Evolutionary conservation across 768 basidiomycete species (phyloP), one percentile per base, ranked within the genome.

Genomic region (Auricularia heimuer): DNA sequence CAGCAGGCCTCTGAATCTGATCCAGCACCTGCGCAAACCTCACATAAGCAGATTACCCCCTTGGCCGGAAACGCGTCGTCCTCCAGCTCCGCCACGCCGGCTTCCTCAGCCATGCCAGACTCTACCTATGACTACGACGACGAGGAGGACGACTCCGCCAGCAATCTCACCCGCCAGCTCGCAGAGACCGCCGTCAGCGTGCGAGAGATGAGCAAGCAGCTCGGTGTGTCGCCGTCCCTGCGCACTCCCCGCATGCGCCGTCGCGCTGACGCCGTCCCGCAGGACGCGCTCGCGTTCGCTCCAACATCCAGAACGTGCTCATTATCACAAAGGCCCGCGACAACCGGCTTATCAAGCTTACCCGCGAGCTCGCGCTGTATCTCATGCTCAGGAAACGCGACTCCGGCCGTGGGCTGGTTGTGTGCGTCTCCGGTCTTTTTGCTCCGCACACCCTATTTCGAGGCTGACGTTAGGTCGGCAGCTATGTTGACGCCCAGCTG

Each of bases 241-340:
- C 36, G 21, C 56, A n/a, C 11, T 29, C 44, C 33, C 36, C 14
- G 16, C 45, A 21, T 35, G 14, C 54, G 61, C 7, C 12, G 42
- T 18, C 63, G 66, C n/a, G 58, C 39, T 36, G 47, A 60, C 44
- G 36, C 2, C 58, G 42, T 37, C 24, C 21, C 2, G 47, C 71
- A 98, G 95, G 96, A 63, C 89, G 96, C 64, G 94, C 96, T 3
- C 84, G 93, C 37, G 92, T 98, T 65, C 86, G 86, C 62, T 90
- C 92, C 16, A 89, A 91, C 71, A 94, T 98, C 65, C 94, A 98
- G 75, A 92, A 84, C 66, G 82, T 99, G 68, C 82, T 99, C 65
- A 93, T 99, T 73, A 87, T 99, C 69, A 99, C 97, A 56, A 99
- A 99, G 76, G 97, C 97, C 45, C 82, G 95, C 62, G 97, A 99